These are phyloP conservation scores for Acer negundo DNA, from an alignment of 345 rosid genomes.

Conservation along the genomic window DNA sequence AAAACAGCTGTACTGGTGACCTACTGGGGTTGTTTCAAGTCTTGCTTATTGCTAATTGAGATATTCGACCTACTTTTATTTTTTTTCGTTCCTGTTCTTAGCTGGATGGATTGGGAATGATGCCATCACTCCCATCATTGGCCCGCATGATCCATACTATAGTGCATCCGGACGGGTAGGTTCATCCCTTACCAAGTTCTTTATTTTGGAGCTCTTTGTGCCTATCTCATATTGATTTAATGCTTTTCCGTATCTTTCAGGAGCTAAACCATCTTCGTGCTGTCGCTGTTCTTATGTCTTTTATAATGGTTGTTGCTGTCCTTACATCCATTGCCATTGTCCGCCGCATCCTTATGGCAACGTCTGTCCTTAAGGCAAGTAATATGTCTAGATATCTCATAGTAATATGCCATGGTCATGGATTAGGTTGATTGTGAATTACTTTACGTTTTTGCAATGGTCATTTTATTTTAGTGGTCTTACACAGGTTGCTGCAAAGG, in stretches of 20 bases:
- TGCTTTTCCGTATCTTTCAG: conserved; percentile 43
- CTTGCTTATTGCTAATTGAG: background rate
- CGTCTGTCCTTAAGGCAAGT: conserved; percentile 94
- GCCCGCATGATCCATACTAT: conserved; percentile 81
- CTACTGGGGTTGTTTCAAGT: background rate
- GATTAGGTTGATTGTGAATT: background rate
- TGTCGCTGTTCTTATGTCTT: conserved; percentile 79
- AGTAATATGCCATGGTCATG: too few species aligned
- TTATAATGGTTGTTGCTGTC: conserved; percentile 65
- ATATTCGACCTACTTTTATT: background rate
- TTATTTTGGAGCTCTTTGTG: conserved; percentile 3
- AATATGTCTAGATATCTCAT: conserved; percentile 15
- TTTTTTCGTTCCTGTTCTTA: conserved; percentile 29
- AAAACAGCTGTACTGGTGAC: background rate
- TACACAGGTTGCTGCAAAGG: conserved; percentile 96
- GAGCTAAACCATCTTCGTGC: conserved; percentile 80
- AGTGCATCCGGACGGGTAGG: conserved; percentile 81
- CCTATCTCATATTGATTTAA: conserved; percentile 1
- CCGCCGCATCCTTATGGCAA: conserved; percentile 92
- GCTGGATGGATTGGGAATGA: conserved; percentile 98
- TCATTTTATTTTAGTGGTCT: conserved; percentile 9
- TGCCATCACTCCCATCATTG: conserved; percentile 88
- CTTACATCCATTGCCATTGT: conserved; percentile 92
- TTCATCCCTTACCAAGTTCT: conserved; percentile 11
- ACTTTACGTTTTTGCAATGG: conserved; percentile 1